Conservation (phyloP, 805 yeast species). For the Metschnikowia kunwiensis region DNA sequence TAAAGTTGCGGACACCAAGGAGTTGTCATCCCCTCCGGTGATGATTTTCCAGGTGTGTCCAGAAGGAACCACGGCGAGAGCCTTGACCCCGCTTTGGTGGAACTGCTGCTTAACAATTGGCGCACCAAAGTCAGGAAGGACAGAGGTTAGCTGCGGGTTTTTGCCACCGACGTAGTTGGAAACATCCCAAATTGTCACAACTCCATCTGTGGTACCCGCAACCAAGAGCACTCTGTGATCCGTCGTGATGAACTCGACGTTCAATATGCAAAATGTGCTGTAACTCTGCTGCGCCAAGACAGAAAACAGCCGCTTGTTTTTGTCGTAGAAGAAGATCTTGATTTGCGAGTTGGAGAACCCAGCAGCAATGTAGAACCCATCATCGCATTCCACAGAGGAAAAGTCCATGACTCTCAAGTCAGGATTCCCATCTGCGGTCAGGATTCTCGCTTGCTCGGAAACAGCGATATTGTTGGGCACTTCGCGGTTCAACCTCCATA, state of each 20-base stretch:
- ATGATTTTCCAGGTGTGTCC: conserved; percentile 31
- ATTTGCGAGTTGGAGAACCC: conserved; percentile 86
- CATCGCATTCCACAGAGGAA: conserved; percentile 37
- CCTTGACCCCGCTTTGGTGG: conserved; percentile 85
- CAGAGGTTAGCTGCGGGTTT: neutral
- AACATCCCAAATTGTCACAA: conserved; percentile 59
- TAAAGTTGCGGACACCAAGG: conserved; percentile 37
- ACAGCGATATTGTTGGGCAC: conserved; percentile 43
- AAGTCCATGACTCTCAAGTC: conserved; percentile 92
- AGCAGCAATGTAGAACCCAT: conserved; percentile 55
- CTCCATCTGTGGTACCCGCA: conserved; percentile 80
- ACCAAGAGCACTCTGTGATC: conserved; percentile 36
- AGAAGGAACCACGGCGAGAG: conserved; percentile 37
- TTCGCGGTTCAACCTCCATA: conserved; percentile 62
- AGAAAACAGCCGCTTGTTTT: conserved; percentile 35
- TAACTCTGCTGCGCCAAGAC: conserved; percentile 51
- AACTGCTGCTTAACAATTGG: conserved; percentile 45
- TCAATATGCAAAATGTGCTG: conserved; percentile 73
- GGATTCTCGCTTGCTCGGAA: conserved; percentile 48
- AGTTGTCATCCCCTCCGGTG: conserved; percentile 95
- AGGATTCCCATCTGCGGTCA: conserved; percentile 57
- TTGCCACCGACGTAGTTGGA: conserved; percentile 17
- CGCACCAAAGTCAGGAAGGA: conserved; percentile 19
- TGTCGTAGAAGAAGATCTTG: conserved; percentile 57
- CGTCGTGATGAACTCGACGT: conserved; percentile 45